These are phyloP conservation scores for Nymphaea colorata DNA, from an alignment of 164 flowering plant species.

Conservation along the genomic window DNA sequence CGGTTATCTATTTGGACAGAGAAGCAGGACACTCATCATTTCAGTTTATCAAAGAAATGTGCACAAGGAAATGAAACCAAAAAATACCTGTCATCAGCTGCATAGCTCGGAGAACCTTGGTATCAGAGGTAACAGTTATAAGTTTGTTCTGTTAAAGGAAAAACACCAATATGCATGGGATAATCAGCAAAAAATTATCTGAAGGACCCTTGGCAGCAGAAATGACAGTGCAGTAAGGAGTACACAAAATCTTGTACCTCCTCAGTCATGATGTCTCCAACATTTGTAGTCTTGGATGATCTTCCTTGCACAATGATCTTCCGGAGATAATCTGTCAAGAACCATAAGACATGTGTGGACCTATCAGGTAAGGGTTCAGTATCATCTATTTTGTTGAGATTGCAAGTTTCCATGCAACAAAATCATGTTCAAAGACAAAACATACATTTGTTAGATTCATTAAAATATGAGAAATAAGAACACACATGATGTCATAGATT, in stretches of 20 bases:
- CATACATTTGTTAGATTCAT: too few species aligned
- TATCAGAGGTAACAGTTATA: slow-evolving; percentile 89
- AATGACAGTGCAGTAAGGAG: background rate
- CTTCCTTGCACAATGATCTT: slow-evolving; percentile 98
- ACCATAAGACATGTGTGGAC: background rate
- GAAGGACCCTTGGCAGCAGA: background rate
- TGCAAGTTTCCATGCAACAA: background rate
- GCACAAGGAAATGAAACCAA: background rate
- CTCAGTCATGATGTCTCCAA: slow-evolving; percentile 98
- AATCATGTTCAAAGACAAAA: too few species aligned
- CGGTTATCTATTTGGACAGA: slow-evolving; percentile 59
- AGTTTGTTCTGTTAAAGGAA: slow-evolving; percentile 66
- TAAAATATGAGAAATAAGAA: too few species aligned
- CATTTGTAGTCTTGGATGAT: slow-evolving; percentile 95
- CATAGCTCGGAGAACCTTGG: slow-evolving; percentile 92
- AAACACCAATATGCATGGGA: background rate
- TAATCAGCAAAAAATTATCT: background rate
- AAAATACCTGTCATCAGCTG: slow-evolving; percentile 93
- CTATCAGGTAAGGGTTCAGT: background rate
- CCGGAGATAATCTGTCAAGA: slow-evolving; percentile 74
- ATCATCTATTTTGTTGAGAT: background rate
- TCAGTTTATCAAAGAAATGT: background rate
- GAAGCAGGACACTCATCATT: background rate
- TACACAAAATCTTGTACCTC: slow-evolving; percentile 43
- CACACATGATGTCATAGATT: too few species aligned